A percentile compares a stretch with the other conserved stretches of the same genome.
Conservation (phyloP, 164 flowering plant genomes). For the Piper betle region DNA sequence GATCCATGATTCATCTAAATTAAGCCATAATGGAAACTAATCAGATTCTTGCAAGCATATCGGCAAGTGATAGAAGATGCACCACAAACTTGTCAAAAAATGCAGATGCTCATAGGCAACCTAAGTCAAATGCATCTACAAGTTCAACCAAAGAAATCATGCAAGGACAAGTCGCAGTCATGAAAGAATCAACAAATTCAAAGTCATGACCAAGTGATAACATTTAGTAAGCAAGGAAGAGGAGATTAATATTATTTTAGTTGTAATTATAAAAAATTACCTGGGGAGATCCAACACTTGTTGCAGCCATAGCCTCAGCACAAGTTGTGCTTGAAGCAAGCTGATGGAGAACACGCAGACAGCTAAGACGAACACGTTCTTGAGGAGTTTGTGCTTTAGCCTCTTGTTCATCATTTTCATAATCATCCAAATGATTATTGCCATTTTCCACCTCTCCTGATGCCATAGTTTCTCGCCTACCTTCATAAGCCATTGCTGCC, state of each 20-base stretch:
- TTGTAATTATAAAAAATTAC: constrained; percentile 16
- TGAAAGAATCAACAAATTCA: too few relatives aligned
- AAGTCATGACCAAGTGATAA: too few relatives aligned
- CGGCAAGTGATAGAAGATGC: neutral
- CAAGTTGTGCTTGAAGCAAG: constrained; percentile 97
- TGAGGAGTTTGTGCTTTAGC: constrained; percentile 64
- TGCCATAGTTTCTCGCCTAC: constrained; percentile 90
- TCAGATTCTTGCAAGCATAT: neutral
- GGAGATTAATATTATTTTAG: too few relatives aligned
- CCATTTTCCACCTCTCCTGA: constrained; percentile 45
- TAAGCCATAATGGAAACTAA: neutral
- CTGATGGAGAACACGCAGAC: constrained; percentile 92
- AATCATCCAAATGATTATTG: constrained; percentile 16
- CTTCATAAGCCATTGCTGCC: constrained; percentile 92
- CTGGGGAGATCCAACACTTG: constrained; percentile 95
- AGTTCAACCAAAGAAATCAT: too few relatives aligned
- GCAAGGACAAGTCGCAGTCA: too few relatives aligned
- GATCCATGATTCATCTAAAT: neutral
- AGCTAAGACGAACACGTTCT: constrained; percentile 96
- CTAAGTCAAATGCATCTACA: too few relatives aligned
- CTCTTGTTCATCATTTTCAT: constrained; percentile 41
- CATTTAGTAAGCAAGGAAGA: neutral
- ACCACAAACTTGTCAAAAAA: neutral
- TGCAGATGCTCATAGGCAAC: neutral
- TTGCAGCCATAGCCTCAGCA: constrained; percentile 99